Base-by-base conservation (phyloP, 805 yeast genomes). In the Candida hispaniensis region DNA sequence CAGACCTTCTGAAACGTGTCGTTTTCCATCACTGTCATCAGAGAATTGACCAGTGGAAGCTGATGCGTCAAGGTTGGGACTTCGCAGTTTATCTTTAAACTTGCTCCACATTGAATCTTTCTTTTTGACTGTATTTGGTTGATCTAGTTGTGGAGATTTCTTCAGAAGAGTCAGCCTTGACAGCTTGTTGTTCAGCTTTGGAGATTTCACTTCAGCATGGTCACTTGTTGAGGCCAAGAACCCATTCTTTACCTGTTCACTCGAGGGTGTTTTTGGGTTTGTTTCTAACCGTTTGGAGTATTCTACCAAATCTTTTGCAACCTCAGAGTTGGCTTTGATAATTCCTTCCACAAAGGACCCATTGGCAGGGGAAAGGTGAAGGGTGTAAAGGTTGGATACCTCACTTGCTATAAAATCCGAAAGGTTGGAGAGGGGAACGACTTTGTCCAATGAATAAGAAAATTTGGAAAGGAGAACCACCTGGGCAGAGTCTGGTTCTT, bases 321-420 rank as follows among this genome's bases (percentile, higher is more conserved):
- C 27, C 14, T 24, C 29, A 14, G 43, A 49, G 43, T 64, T 63
- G 7, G 55, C 44, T 2, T 44, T 34, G 5, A 61, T 39, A 12
- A 64, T 44, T 9, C 44, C 38, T 8, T 44, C 47, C 1, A 50
- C 44, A 34, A 58, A 42, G 3, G 32, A 40, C 4, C 50, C 46
- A 41, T 66, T 64, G 4, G 55, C 56, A 9, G 61, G 49, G 7
- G 64, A 53, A 23, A 60, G 39, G 18, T 49, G 53, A 14, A 55
- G 45, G 0, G 59, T 51, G 43, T 58, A 49, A 19, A 63, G 34
- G 18, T 55, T 53, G 7, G 64, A 52, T 4, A 67, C 41, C 38
- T 66, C 64, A 10, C 53, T 55, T 4, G 63, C 51, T 16, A 72
- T 43, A 13, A 53, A 47, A 1, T 46, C 46, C 4, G 65, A 50